Evolutionary conservation across 208 protist species (phyloP).

Genomic region (Leishmania guyanensis): DNA sequence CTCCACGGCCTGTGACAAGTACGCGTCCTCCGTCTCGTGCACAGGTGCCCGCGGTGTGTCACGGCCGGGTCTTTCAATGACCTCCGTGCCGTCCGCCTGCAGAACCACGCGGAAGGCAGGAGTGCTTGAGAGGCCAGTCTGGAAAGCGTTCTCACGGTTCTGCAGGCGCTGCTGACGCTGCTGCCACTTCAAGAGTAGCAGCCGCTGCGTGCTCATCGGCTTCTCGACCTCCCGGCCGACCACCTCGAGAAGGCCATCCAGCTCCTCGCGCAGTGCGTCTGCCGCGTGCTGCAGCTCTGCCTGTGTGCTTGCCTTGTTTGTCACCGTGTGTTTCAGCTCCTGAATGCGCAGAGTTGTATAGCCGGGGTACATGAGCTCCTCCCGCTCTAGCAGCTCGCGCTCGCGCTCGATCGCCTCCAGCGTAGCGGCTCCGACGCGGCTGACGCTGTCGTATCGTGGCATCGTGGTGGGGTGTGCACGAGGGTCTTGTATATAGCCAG

Average conservation of each 20-base stretch:
- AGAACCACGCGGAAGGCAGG: constrained; percentile 24
- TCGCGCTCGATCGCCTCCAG: constrained; percentile 57
- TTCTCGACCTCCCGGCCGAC: constrained; percentile 51
- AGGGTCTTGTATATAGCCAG: constrained; percentile 77
- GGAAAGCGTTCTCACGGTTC: constrained; percentile 26
- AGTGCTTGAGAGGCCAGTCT: not conserved
- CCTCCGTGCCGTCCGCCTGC: constrained; percentile 35
- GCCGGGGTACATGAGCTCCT: constrained; percentile 63
- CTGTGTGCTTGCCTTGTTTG: constrained; percentile 21
- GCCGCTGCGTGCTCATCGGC: constrained; percentile 27
- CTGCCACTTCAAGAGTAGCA: constrained; percentile 40
- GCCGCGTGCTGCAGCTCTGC: constrained; percentile 37
- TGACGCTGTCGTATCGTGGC: constrained; percentile 47
- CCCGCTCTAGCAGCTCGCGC: constrained; percentile 51
- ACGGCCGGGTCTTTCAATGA: constrained; percentile 16
- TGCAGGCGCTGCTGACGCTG: constrained; percentile 38
- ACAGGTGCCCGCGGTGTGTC: constrained; percentile 11
- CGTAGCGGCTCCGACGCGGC: constrained; percentile 28
- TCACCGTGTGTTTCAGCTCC: constrained; percentile 42
- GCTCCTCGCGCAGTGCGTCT: constrained; percentile 37
- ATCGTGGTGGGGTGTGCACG: constrained; percentile 45
- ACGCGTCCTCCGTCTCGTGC: constrained; percentile 22
- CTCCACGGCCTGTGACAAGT: constrained; percentile 31
- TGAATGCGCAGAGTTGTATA: constrained; percentile 67
- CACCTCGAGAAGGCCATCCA: constrained; percentile 25